Percentiles rank a stretch among this genome's conserved stretches.
Conservation (phyloP, 2,329 filamentous ascomycete genomes). For the Dactylellina parvicollis region DNA sequence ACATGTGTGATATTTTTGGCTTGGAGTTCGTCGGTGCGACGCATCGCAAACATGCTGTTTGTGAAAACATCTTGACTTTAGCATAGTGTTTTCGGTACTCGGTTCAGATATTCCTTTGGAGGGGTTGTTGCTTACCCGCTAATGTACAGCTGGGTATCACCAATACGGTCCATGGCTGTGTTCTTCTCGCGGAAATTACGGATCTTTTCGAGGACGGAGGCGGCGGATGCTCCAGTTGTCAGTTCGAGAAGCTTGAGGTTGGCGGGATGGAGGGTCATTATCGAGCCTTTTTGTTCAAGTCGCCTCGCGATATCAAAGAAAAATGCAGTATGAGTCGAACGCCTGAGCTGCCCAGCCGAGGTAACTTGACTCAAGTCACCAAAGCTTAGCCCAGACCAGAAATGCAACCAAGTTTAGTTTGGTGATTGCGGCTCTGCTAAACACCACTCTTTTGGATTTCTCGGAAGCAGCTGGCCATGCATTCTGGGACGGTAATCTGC, state of each 20-base stretch:
- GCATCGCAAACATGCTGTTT: slow-evolving; percentile 79
- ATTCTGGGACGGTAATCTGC: no score
- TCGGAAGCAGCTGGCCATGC: no score
- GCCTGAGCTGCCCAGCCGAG: slow-evolving; percentile 26
- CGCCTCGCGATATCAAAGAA: slow-evolving; percentile 7
- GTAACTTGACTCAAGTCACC: background rate
- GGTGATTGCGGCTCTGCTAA: background rate
- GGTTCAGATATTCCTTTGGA: background rate
- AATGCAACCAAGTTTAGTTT: background rate
- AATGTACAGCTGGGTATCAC: slow-evolving; percentile 77
- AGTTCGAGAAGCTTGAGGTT: slow-evolving; percentile 33
- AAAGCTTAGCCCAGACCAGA: background rate
- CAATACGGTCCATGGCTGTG: slow-evolving; percentile 74
- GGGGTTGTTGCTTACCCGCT: slow-evolving; percentile 71
- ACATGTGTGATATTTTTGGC: slow-evolving; percentile 86
- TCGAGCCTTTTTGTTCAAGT: background rate
- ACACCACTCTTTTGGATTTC: no score
- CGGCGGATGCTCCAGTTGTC: slow-evolving; percentile 59
- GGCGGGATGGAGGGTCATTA: slow-evolving; percentile 23
- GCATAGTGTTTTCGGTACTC: no score
- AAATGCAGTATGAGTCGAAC: slow-evolving; percentile 31
- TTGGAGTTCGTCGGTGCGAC: slow-evolving; percentile 74
- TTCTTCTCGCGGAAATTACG: slow-evolving; percentile 44
- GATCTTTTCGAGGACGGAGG: slow-evolving; percentile 59
- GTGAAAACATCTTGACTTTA: background rate